Conservation (phyloP, 2,329 filamentous ascomycete species). For the Xylariaceae sp. region DNA sequence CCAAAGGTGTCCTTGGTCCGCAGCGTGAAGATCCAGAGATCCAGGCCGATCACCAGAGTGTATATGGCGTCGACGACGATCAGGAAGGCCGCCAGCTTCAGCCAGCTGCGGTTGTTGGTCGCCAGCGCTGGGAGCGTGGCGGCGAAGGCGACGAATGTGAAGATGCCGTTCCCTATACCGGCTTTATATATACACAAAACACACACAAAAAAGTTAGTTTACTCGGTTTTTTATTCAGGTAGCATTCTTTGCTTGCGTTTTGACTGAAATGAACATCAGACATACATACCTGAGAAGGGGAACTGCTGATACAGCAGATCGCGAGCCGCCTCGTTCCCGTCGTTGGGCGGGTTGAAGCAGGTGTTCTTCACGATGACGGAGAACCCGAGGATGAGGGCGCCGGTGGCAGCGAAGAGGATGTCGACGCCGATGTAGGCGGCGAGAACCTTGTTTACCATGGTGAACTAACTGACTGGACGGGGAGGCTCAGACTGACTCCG, state of each 20-base stretch:
- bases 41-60: conserved; percentile 60
- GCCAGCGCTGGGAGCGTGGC: conserved; percentile 66
- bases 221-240: neutral
- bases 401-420: conserved; percentile 47
- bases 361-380: conserved; percentile 46
- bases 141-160: conserved; percentile 66
- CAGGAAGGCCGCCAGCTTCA: conserved; percentile 64
- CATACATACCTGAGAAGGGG: conserved; percentile 40
- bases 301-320: conserved; percentile 49
- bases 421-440: conserved; percentile 44
- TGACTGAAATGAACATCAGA: conserved; percentile 11
- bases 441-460: conserved; percentile 53
- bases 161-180: conserved; percentile 64
- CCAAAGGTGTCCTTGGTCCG: conserved; percentile 58
- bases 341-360: conserved; percentile 37
- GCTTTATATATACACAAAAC: conserved; percentile 43
- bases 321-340: conserved; percentile 45
- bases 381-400: conserved; percentile 51
- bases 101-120: conserved; percentile 60
- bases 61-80: conserved; percentile 57
- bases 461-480: no score
- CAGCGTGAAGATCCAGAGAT: conserved; percentile 69
- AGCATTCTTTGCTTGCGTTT: neutral
- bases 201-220: conserved; percentile 2
- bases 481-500: no score